A percentile compares a stretch with the other conserved stretches of the same genome.
These are phyloP conservation scores for bread wheat (Triticum aestivum) DNA, from an alignment of 176 grass and related monocot genomes.

Conservation along the genomic window IWGSC_CS_RefSeq_v2.1 NC_057804.1:186084935-186085434, in stretches of 20 bases:
- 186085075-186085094: not conserved
- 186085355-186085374: conserved; percentile 59
- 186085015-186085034: not conserved
- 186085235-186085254: not conserved
- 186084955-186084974: conserved; percentile 2
- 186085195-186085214: conserved; percentile 10
- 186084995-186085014: not conserved
- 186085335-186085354: conserved; percentile 74
- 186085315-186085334: conserved; percentile 86
- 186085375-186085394: not conserved
- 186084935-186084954: conserved; percentile 1
- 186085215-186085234: conserved; percentile 8
- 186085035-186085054: not conserved
- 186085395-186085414: not conserved
- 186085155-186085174: not conserved
- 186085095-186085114: not conserved
- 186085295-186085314: conserved; percentile 98
- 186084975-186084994: not conserved
- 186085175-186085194: not conserved
- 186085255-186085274: conserved; percentile 28
- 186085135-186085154: conserved; percentile 2
- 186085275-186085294: conserved; percentile 65
- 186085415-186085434: not conserved
- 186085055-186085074: conserved; percentile 5
- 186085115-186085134: not conserved